Evolutionary conservation across 768 basidiomycete species (phyloP).

Genomic region (Boletus sp.): DNA sequence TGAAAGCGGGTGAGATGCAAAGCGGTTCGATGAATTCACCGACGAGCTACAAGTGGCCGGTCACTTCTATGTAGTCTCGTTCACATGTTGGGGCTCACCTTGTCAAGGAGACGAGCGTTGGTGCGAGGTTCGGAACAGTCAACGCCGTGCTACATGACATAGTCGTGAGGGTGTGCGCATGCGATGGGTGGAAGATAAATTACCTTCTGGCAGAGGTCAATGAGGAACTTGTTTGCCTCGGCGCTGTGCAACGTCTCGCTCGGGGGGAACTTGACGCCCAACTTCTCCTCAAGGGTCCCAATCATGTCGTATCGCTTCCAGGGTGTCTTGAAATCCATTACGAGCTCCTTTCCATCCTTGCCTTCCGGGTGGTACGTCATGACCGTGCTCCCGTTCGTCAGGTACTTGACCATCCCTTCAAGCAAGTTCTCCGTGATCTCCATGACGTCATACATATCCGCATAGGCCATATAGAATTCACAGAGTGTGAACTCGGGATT

Average conservation of each 20-base stretch:
- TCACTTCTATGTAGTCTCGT: neutral
- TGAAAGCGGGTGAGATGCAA: slow-evolving; percentile 95
- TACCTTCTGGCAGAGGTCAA: slow-evolving; percentile 83
- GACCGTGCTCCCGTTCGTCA: slow-evolving; percentile 79
- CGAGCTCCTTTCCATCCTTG: slow-evolving; percentile 72
- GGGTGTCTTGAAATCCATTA: slow-evolving; percentile 86
- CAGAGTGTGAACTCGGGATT: slow-evolving; percentile 99
- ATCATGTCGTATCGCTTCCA: slow-evolving; percentile 99
- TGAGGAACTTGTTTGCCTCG: slow-evolving; percentile 85
- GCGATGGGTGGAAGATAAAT: neutral
- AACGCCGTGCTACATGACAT: slow-evolving; percentile 72
- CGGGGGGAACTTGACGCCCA: slow-evolving; percentile 87
- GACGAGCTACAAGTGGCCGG: slow-evolving; percentile 61
- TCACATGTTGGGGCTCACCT: slow-evolving; percentile 44
- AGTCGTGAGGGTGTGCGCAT: neutral
- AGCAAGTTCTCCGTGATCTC: slow-evolving; percentile 91
- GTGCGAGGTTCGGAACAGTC: slow-evolving; percentile 96
- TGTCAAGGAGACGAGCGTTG: slow-evolving; percentile 92
- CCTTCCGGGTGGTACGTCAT: slow-evolving; percentile 92
- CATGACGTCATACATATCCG: slow-evolving; percentile 99
- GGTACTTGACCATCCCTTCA: slow-evolving; percentile 84
- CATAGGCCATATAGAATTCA: slow-evolving; percentile 99
- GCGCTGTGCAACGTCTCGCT: slow-evolving; percentile 86
- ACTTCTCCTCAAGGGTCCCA: slow-evolving; percentile 90
- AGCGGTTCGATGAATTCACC: slow-evolving; percentile 98